These are phyloP conservation scores for Myriosclerotinia scirpicola DNA, from an alignment of 2,329 filamentous ascomycete genomes.

Conservation along the genomic window DNA sequence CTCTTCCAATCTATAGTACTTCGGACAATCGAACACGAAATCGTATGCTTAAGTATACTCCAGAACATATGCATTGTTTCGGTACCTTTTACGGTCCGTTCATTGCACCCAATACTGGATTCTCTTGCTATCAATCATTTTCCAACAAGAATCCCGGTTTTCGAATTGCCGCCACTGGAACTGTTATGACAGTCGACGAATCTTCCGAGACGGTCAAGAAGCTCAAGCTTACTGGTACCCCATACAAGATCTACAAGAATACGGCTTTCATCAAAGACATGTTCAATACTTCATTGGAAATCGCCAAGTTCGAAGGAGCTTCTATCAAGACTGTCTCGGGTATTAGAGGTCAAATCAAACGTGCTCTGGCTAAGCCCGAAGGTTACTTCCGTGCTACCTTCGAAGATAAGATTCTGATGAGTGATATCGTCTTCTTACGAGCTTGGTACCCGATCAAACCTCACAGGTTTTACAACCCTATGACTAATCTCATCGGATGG, in stretches of 20 bases:
- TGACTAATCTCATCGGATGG: slow-evolving; percentile 90
- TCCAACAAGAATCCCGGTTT: slow-evolving; percentile 84
- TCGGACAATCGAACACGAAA: slow-evolving; percentile 91
- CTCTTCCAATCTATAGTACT: slow-evolving; percentile 88
- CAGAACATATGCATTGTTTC: slow-evolving; percentile 99
- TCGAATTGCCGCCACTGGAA: slow-evolving; percentile 90
- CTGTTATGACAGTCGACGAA: slow-evolving; percentile 91
- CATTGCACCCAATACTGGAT: slow-evolving; percentile 92
- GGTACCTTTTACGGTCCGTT: slow-evolving; percentile 93
- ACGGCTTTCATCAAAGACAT: slow-evolving; percentile 98
- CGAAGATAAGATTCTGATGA: slow-evolving; percentile 97
- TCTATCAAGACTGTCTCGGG: slow-evolving; percentile 95
- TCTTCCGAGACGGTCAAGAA: slow-evolving; percentile 99
- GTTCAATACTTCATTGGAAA: slow-evolving; percentile 90
- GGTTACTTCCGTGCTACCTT: slow-evolving; percentile 96
- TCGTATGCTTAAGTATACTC: slow-evolving; percentile 98
- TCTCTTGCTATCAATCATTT: slow-evolving; percentile 89
- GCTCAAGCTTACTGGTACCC: slow-evolving; percentile 88
- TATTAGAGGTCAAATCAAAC: slow-evolving; percentile 94
- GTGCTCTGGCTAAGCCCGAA: slow-evolving; percentile 87
- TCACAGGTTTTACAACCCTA: slow-evolving; percentile 94
- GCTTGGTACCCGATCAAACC: slow-evolving; percentile 97
- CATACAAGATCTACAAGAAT: slow-evolving; percentile 99
- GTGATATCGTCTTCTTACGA: slow-evolving; percentile 91
- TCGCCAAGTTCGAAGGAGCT: slow-evolving; percentile 97